phyloP scores from a whole-genome alignment of 1,139 yeast species.

The Debaryomycetaceae sp. region DNA sequence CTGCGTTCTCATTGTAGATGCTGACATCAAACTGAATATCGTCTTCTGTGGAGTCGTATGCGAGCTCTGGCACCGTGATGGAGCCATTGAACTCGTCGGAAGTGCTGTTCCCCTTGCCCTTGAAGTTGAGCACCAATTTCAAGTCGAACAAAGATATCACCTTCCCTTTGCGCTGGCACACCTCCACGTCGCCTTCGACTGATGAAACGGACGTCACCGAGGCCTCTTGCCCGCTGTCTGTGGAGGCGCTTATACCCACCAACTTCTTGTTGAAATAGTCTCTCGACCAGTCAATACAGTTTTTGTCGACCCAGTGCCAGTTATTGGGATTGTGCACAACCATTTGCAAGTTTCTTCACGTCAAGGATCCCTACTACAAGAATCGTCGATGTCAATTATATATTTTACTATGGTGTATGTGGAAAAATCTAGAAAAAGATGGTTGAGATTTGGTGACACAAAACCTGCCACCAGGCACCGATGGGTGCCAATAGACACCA shows the following conservation, averaged over 20 bases:
- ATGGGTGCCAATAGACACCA: not conserved
- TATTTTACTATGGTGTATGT: not conserved
- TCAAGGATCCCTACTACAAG: not conserved
- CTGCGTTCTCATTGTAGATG: slow-evolving; percentile 57
- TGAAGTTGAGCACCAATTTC: slow-evolving; percentile 58
- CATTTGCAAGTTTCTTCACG: slow-evolving; percentile 18
- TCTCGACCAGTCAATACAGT: slow-evolving; percentile 89
- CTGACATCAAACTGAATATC: slow-evolving; percentile 82
- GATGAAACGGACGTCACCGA: slow-evolving; percentile 55
- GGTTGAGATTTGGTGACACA: slow-evolving; percentile 2
- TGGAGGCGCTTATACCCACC: slow-evolving; percentile 42
- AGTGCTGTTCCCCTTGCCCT: slow-evolving; percentile 37
- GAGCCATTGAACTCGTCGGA: slow-evolving; percentile 55
- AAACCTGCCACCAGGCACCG: slow-evolving; percentile 1
- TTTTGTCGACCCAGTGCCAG: slow-evolving; percentile 98
- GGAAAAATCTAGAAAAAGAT: slow-evolving; percentile 15
- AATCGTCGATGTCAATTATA: not conserved
- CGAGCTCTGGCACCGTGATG: slow-evolving; percentile 83
- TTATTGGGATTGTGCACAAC: slow-evolving; percentile 51
- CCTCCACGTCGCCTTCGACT: slow-evolving; percentile 94
- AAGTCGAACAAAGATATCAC: slow-evolving; percentile 89
- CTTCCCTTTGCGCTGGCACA: slow-evolving; percentile 94
- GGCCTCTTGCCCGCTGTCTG: slow-evolving; percentile 34
- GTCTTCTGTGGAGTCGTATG: slow-evolving; percentile 85
- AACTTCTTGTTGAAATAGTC: slow-evolving; percentile 66